A percentile compares a stretch with the other conserved stretches of the same genome.
These are phyloP conservation scores for Fusarium oxysporum DNA, from an alignment of 2,329 filamentous ascomycete species.

Conservation along the genomic window DNA sequence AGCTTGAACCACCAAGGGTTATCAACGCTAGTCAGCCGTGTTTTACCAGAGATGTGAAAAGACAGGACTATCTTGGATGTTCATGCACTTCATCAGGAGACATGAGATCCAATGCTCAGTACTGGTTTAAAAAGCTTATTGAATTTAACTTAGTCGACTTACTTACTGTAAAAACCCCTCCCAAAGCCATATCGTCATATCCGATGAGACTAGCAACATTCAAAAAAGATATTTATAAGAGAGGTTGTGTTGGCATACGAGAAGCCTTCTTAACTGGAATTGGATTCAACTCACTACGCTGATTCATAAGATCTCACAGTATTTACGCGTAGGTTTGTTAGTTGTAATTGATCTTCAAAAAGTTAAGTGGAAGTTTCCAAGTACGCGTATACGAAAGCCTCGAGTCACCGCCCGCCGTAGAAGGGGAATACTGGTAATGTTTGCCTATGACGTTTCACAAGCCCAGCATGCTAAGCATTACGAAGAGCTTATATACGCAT, in stretches of 20 bases:
- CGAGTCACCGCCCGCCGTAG: no score
- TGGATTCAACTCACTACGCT: not conserved
- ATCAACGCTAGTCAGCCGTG: not conserved
- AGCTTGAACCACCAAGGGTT: not conserved
- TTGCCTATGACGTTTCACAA: no score
- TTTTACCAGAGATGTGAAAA: not conserved
- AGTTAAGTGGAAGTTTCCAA: not conserved
- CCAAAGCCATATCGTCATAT: not conserved
- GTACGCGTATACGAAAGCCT: not conserved
- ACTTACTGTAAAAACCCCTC: not conserved
- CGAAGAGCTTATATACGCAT: no score
- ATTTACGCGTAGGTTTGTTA: not conserved
- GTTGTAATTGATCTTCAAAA: not conserved
- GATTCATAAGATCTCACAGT: not conserved
- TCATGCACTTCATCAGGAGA: not conserved
- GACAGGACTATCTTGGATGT: not conserved
- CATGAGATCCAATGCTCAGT: not conserved
- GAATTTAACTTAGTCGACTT: not conserved
- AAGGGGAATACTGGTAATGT: not conserved
- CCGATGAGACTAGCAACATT: not conserved
- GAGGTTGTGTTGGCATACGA: not conserved
- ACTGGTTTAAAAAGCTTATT: not conserved
- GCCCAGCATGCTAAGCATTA: no score
- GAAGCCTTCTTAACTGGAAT: not conserved
- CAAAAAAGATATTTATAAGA: not conserved